Evolutionary conservation across 495 filamentous ascomycete genomes (phyloP).

Genomic region (Xylaria palmicola): DNA sequence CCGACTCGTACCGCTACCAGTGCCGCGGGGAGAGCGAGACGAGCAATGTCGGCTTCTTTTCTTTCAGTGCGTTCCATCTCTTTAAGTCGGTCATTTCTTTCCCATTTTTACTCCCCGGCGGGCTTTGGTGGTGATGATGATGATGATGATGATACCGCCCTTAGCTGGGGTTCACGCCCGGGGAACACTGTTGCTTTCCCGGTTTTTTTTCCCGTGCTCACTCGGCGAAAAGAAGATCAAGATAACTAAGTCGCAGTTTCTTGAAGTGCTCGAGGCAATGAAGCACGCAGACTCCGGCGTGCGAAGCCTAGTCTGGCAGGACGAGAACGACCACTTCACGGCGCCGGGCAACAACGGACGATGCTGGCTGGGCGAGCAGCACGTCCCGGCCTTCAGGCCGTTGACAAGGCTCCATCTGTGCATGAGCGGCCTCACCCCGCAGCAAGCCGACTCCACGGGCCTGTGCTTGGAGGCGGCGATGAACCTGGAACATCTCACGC

Average conservation of each 20-base stretch:
- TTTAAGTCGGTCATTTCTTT: background rate
- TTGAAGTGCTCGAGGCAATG: background rate
- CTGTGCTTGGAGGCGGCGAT: background rate
- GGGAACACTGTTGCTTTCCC: too few species aligned
- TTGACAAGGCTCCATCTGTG: background rate
- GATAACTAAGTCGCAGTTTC: too few species aligned
- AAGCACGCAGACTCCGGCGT: background rate
- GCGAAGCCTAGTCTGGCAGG: background rate
- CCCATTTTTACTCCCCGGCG: too few species aligned
- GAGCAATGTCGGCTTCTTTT: background rate
- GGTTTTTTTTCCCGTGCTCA: too few species aligned
- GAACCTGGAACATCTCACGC: background rate
- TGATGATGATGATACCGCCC: too few species aligned
- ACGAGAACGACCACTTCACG: background rate
- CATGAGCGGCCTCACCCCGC: background rate
- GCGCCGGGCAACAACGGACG: background rate
- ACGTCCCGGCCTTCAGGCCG: background rate
- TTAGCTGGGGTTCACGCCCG: too few species aligned
- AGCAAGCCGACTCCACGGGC: background rate
- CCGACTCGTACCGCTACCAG: background rate
- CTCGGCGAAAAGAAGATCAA: too few species aligned
- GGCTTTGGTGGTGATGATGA: too few species aligned
- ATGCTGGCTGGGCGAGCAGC: background rate
- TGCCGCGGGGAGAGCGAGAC: fast-evolving
- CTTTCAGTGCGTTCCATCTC: background rate